Conservation (phyloP, 371 early-diverging fungal species). For the Fennellomyces sp. region DNA sequence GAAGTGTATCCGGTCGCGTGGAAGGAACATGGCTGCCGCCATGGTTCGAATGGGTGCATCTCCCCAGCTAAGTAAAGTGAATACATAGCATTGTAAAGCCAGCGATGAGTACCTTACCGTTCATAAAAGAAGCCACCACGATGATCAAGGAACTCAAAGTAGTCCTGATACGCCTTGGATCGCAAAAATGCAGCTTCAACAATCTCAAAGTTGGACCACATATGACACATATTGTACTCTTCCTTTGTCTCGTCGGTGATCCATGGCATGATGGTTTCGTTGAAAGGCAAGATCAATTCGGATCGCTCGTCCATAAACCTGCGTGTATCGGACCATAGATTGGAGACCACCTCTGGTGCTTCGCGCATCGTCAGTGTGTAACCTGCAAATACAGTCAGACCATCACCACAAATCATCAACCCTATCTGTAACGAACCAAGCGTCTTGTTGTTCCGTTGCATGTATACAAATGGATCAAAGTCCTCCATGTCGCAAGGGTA, state of each 20-base stretch:
- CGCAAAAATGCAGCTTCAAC: slow-evolving; percentile 75
- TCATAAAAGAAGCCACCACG: slow-evolving; percentile 95
- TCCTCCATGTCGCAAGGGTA: slow-evolving; percentile 82
- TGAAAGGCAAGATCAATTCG: slow-evolving; percentile 6
- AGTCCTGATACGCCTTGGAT: slow-evolving; percentile 71
- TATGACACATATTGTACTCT: slow-evolving; percentile 72
- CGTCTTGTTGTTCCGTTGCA: slow-evolving; percentile 75
- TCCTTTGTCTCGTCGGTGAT: slow-evolving; percentile 19
- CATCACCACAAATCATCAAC: too few species aligned
- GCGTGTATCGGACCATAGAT: slow-evolving; percentile 18
- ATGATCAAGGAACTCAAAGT: slow-evolving; percentile 82
- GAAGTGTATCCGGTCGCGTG: slow-evolving; percentile 80
- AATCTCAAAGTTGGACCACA: slow-evolving; percentile 73
- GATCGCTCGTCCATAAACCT: slow-evolving; percentile 17
- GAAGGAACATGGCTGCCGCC: slow-evolving; percentile 85
- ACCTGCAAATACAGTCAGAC: slow-evolving; percentile 10
- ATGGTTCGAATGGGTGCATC: slow-evolving; percentile 69
- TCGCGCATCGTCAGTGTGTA: slow-evolving; percentile 20
- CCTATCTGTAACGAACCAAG: slow-evolving; percentile 57
- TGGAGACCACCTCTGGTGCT: slow-evolving; percentile 3
- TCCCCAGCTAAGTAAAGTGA: slow-evolving; percentile 63
- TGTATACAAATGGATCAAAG: slow-evolving; percentile 87
- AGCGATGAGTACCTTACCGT: slow-evolving; percentile 37
- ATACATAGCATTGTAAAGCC: not conserved
- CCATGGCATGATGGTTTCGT: slow-evolving; percentile 33